A percentile compares a stretch with the other conserved stretches of the same genome.
Evolutionary conservation across 2,329 filamentous ascomycete species (phyloP).

Genomic region (Colletotrichum viniferum): DNA sequence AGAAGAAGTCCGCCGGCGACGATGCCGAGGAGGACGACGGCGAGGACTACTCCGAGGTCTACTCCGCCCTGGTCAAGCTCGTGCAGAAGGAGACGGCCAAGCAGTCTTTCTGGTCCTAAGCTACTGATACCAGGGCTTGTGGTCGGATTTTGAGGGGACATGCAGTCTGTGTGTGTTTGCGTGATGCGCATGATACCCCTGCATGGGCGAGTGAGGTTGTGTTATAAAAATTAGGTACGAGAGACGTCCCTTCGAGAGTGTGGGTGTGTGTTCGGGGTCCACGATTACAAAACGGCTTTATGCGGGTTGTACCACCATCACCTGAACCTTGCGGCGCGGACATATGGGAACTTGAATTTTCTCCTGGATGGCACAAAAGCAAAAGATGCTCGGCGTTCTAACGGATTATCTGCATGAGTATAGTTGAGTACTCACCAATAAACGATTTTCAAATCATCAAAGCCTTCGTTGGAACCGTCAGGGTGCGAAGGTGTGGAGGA

Average conservation of each 20-base stretch:
- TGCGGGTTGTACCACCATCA: conserved; percentile 19
- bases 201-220: not conserved
- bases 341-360: conserved; percentile 11
- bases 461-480: conserved; percentile 20
- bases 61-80: conserved; percentile 68
- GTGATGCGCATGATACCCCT: not conserved
- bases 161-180: not conserved
- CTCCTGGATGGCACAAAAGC: not conserved
- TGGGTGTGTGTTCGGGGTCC: not conserved
- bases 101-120: conserved; percentile 56
- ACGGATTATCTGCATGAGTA: not conserved
- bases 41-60: conserved; percentile 67
- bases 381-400: conserved; percentile 7
- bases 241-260: not conserved
- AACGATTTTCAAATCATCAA: conserved; percentile 16
- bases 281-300: conserved; percentile 12
- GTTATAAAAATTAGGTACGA: not conserved
- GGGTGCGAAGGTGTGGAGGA: conserved; percentile 23
- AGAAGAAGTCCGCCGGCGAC: conserved; percentile 45
- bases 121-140: conserved; percentile 18
- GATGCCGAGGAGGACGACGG: conserved; percentile 53
- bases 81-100: conserved; percentile 68
- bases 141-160: not conserved
- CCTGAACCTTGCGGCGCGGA: conserved; percentile 18
- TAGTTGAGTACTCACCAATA: conserved; percentile 1